phyloP scores from a whole-genome alignment of 441 rosid genomes.

The Euphorbia schlechtendalii region DNA sequence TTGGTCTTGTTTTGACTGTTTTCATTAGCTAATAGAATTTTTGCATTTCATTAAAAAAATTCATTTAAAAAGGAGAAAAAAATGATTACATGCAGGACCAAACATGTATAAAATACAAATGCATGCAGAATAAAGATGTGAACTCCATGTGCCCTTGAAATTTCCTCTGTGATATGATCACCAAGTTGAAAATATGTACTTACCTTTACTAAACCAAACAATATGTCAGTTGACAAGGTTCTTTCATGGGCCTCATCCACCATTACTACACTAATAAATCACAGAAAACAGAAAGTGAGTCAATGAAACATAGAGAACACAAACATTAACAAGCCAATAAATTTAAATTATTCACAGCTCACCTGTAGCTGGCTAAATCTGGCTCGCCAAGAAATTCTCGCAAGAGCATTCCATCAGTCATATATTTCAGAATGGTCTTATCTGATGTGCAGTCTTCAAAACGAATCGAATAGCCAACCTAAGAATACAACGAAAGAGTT shows the following conservation, averaged over 20 bases:
- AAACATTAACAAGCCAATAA: constrained; percentile 1
- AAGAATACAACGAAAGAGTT: constrained; percentile 2
- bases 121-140: not conserved
- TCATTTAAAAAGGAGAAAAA: not conserved
- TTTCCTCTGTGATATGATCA: not conserved
- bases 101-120: not conserved
- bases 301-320: not conserved
- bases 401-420: constrained; percentile 98
- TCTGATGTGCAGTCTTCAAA: constrained; percentile 99
- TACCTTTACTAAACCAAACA: constrained; percentile 92
- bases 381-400: constrained; percentile 98
- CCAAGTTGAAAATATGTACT: constrained; percentile 19
- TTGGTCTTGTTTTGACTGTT: no score
- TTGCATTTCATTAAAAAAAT: no score
- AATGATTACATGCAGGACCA: not conserved
- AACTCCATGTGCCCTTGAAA: not conserved
- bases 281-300: constrained; percentile 17
- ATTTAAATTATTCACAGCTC: constrained; percentile 13
- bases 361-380: constrained; percentile 89
- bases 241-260: constrained; percentile 99
- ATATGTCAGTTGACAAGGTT: constrained; percentile 89
- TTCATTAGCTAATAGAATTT: no score
- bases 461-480: constrained; percentile 92
- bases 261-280: constrained; percentile 62
- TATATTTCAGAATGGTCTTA: constrained; percentile 83